Percentiles rank a stretch among this genome's conserved stretches.
These are phyloP conservation scores for Thinopyrum elongatum DNA, from an alignment of 176 grass and related monocot genomes.

Conservation along the genomic window DNA sequence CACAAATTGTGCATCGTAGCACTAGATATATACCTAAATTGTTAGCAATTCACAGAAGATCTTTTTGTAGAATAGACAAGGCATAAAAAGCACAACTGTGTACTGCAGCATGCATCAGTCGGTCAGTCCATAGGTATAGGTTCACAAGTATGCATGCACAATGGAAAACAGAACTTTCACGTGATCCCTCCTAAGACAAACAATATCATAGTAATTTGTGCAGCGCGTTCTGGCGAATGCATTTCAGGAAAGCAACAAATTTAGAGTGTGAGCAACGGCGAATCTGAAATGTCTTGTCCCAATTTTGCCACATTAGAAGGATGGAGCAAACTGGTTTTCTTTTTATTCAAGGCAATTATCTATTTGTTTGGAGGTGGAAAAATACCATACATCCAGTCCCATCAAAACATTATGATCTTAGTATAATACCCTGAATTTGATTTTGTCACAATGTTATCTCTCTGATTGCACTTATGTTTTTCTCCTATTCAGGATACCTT, in stretches of 20 bases:
- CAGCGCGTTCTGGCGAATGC: neutral
- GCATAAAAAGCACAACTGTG: neutral
- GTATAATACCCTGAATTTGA: conserved; percentile 1
- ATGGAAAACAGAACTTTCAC: neutral
- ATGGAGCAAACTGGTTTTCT: neutral
- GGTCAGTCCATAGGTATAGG: neutral
- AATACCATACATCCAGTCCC: neutral
- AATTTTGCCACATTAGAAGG: neutral
- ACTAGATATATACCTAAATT: neutral
- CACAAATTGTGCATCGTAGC: neutral
- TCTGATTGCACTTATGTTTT: conserved; percentile 26
- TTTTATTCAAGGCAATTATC: neutral
- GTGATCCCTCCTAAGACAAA: neutral
- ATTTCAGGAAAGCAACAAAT: neutral
- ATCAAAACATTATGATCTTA: conserved; percentile 19
- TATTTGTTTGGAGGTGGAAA: neutral
- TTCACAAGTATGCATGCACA: neutral
- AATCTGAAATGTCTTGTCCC: neutral
- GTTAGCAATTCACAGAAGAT: neutral
- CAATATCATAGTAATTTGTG: neutral
- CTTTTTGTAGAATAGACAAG: neutral
- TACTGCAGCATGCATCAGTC: neutral
- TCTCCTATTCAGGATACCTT: conserved; percentile 71
- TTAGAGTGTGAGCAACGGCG: neutral
- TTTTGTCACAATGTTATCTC: conserved; percentile 19